phyloP scores from a whole-genome alignment of 2,329 filamentous ascomycete species.

The Aspergillus ibericus region DNA sequence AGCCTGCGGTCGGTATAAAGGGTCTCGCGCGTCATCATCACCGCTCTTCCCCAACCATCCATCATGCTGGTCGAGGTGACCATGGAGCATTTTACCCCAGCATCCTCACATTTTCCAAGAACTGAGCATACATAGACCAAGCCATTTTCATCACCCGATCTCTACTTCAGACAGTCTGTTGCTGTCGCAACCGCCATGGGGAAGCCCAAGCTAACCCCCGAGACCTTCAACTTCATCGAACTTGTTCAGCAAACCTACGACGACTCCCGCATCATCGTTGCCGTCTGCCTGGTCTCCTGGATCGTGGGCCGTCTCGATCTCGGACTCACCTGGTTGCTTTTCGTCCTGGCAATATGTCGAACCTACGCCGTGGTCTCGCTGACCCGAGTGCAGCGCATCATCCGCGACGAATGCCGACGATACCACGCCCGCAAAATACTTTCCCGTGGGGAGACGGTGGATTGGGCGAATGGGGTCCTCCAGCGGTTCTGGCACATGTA shows the following conservation, averaged over 20 bases:
- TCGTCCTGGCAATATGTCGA: conserved; percentile 16
- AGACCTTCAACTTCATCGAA: not conserved
- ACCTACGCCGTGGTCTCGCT: conserved; percentile 13
- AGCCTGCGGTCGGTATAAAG: not conserved
- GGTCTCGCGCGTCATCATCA: not conserved
- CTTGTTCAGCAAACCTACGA: conserved; percentile 15
- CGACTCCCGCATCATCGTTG: conserved; percentile 17
- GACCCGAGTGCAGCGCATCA: conserved; percentile 13
- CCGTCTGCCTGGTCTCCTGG: conserved; percentile 18
- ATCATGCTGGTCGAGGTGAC: not conserved
- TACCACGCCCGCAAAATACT: conserved; percentile 13
- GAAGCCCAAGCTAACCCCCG: not conserved
- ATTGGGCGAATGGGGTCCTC: conserved; percentile 15
- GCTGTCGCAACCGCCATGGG: conserved; percentile 2
- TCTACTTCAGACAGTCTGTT: not conserved
- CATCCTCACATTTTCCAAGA: not conserved
- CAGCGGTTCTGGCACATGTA: conserved; percentile 19
- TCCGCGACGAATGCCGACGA: conserved; percentile 15
- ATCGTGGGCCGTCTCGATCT: conserved; percentile 14
- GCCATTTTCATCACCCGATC: not conserved
- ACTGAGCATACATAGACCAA: too few species aligned
- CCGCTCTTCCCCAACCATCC: not conserved
- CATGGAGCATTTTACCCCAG: not conserved
- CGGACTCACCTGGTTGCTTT: conserved; percentile 11
- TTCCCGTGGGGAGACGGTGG: conserved; percentile 13